Evolutionary conservation across 192 early-diverging fungal genomes (phyloP), one percentile per base, ranked within the genome.

Genomic region (Linnemannia elongata): DNA sequence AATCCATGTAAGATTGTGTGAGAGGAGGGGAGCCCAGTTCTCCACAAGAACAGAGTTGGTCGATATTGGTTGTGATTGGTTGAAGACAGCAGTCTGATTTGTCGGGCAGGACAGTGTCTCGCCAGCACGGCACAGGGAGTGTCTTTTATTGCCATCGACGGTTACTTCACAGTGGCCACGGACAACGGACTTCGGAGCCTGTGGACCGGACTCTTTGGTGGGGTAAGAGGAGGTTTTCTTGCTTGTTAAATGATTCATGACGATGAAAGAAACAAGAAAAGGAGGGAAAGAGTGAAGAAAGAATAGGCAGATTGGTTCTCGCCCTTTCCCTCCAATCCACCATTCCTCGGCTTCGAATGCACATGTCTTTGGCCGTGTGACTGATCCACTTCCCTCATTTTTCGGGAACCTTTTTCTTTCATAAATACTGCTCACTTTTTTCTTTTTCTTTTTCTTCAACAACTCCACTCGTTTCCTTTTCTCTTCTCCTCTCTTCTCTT

Each of bases 11-110:
- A 18, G 35, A 9, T 17, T 17, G 35, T 42, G 70, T 24, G 39
- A 41, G 70, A 41, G 0, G 68, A 72, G 6, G 15, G 38, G 70
- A 72, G 70, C 24, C 22, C 60, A 15, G 60, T 33, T 66, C 60
- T 66, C 60, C 27, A 27, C 60, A 73, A 7, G 10, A 6, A 49
- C 20, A 20, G 8, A 18, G 30, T 47, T 27, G 41, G 7, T 77
- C 75, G 75, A 77, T 77, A 63, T 77, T 27, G 22, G 41, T 36
- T 77, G 4, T 77, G 75, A 77, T 77, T 77, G 75, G 75, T 39
- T 17, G 54, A 27, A 22, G 17, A 38, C 15, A 38, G 18, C 12
- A 10, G 75, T 18, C 39, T 41, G 3, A 12, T 39, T n/a, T 1
- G 33, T 76, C 75, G 75, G 75, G n/a, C 75, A 66, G 20, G 41